These are phyloP conservation scores for Naganishia sp. DNA, from an alignment of 1,284 basidiomycete genomes.

Conservation along the genomic window DNA sequence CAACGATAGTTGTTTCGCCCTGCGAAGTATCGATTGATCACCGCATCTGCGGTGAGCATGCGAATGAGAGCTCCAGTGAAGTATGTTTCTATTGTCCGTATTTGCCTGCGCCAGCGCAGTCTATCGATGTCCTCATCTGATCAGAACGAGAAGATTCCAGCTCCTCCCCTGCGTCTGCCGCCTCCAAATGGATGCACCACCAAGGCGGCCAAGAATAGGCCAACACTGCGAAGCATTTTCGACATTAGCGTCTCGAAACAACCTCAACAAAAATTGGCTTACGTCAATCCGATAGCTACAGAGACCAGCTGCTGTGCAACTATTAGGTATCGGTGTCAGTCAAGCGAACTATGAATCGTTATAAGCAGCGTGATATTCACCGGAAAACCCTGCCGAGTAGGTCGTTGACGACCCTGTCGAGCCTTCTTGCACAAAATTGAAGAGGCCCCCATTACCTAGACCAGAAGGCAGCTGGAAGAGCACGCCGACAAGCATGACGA, in stretches of 20 bases:
- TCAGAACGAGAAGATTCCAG: conserved; percentile 55
- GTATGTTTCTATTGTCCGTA: too few relatives aligned
- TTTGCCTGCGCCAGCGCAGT: too few relatives aligned
- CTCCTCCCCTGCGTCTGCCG: conserved; percentile 52
- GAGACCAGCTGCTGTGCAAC: conserved; percentile 55
- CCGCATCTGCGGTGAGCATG: too few relatives aligned
- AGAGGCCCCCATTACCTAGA: conserved; percentile 78
- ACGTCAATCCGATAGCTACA: conserved; percentile 57
- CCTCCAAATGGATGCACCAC: conserved; percentile 58
- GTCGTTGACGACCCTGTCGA: conserved; percentile 58
- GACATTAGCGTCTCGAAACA: background rate
- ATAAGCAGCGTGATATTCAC: conserved; percentile 15
- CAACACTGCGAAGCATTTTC: conserved; percentile 62
- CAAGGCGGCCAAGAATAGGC: conserved; percentile 61
- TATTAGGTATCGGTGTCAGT: background rate
- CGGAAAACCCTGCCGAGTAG: conserved; percentile 63
- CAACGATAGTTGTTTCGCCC: too few relatives aligned
- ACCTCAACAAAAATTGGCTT: conserved; percentile 31
- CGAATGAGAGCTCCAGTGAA: too few relatives aligned
- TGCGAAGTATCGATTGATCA: too few relatives aligned
- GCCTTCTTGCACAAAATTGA: conserved; percentile 68
- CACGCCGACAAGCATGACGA: conserved; percentile 64
- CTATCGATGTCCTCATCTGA: too few relatives aligned
- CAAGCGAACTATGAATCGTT: background rate
- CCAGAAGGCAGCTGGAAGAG: conserved; percentile 86